A percentile compares a stretch with the other conserved stretches of the same genome.
phyloP scores from a whole-genome alignment of 768 basidiomycete species.

The Psilocybe tampanensis region DNA sequence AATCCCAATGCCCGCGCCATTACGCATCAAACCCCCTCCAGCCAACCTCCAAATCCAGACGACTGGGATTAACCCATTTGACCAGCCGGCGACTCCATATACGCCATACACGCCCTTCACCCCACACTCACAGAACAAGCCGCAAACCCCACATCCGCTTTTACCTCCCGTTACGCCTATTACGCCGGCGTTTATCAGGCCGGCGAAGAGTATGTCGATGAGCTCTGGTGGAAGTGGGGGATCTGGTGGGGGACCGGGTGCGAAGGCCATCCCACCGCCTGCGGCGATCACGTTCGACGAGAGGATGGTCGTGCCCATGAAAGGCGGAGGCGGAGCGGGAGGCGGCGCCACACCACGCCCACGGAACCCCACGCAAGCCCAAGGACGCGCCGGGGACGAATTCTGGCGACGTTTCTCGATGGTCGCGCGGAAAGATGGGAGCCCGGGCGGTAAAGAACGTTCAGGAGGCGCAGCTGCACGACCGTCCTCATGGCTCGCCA shows the following conservation, averaged over 20 bases:
- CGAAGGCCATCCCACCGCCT: conserved; percentile 4
- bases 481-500: conserved; percentile 64
- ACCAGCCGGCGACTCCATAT: neutral
- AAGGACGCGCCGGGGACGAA: conserved; percentile 59
- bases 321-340: no score
- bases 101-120: conserved; percentile 16
- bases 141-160: conserved; percentile 67
- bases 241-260: neutral
- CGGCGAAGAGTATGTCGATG: conserved; percentile 30
- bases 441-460: conserved; percentile 50
- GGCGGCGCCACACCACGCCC: neutral
- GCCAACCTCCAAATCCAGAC: no score
- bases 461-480: neutral
- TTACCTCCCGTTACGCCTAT: conserved; percentile 81
- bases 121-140: conserved; percentile 40
- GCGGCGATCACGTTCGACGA: conserved; percentile 27
- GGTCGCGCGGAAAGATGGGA: conserved; percentile 60
- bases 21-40: neutral
- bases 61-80: neutral
- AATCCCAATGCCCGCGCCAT: neutral
- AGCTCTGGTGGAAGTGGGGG: neutral
- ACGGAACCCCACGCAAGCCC: neutral
- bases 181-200: conserved; percentile 74
- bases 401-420: conserved; percentile 89
- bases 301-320: conserved; percentile 63